Evolutionary conservation across 495 filamentous ascomycete species (phyloP).

Genomic region (Penicillium macrosclerotiorum): DNA sequence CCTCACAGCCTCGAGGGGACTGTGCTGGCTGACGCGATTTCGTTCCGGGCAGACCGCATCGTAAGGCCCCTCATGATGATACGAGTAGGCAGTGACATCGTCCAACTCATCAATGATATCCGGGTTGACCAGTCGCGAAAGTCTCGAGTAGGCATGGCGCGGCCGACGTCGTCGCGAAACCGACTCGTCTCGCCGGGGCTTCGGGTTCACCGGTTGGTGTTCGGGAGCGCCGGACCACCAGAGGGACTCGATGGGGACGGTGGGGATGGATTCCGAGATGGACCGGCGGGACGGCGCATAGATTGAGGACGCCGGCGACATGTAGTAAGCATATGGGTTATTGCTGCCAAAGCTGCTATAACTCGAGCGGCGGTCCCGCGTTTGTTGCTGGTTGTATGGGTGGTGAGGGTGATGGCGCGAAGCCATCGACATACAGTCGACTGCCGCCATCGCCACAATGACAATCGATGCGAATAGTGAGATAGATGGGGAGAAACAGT

Average conservation of each 20-base stretch:
- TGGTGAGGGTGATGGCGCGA: slow-evolving; percentile 28
- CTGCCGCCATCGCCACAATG: slow-evolving; percentile 24
- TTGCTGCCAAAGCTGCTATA: slow-evolving; percentile 25
- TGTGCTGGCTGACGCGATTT: slow-evolving; percentile 60
- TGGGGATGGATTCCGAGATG: slow-evolving; percentile 27
- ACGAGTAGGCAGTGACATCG: slow-evolving; percentile 53
- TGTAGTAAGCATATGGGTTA: slow-evolving; percentile 39
- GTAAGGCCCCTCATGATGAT: slow-evolving; percentile 92
- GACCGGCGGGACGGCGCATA: slow-evolving; percentile 19
- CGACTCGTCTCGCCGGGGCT: slow-evolving; percentile 17
- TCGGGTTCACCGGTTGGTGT: slow-evolving; percentile 33
- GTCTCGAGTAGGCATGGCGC: slow-evolving; percentile 47
- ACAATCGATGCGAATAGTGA: too few species aligned
- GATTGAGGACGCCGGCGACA: slow-evolving; percentile 29
- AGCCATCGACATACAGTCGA: slow-evolving; percentile 26
- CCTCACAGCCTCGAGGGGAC: slow-evolving; percentile 74
- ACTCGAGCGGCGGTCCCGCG: slow-evolving; percentile 3
- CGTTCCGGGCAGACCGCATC: slow-evolving; percentile 75
- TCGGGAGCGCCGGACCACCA: slow-evolving; percentile 32
- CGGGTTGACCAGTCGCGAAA: slow-evolving; percentile 61
- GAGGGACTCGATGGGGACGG: slow-evolving; percentile 10
- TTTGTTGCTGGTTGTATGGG: slow-evolving; percentile 17
- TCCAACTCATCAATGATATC: slow-evolving; percentile 85
- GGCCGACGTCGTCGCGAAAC: slow-evolving; percentile 17
- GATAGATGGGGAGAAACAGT: not conserved